Conservation (phyloP, 352 stramenopile species). For the Globisporangium nodosum region DNA sequence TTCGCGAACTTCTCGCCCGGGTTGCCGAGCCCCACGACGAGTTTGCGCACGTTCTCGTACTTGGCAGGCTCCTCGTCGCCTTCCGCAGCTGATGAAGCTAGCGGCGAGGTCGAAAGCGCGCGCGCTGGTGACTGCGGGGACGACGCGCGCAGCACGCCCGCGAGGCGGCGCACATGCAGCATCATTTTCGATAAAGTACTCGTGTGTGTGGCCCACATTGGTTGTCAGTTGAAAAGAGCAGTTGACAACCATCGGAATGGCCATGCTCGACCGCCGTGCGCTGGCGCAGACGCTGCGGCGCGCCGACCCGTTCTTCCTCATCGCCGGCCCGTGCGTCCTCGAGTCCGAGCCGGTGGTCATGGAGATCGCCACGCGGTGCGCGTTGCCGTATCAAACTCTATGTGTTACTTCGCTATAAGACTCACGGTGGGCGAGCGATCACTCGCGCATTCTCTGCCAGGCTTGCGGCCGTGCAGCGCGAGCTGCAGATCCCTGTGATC, state of each 20-base stretch:
- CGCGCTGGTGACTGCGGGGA: background rate
- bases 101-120: background rate
- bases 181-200: background rate
- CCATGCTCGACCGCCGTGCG: constrained; percentile 34
- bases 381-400: background rate
- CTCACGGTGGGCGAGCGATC: background rate
- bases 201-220: background rate
- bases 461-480: constrained; percentile 40
- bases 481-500: constrained; percentile 69
- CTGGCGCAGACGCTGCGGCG: constrained; percentile 48
- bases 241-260: background rate
- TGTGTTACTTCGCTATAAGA: too few species aligned
- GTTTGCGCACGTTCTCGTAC: constrained; percentile 71
- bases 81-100: background rate
- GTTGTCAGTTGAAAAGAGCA: constrained; percentile 8
- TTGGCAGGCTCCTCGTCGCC: constrained; percentile 13
- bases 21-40: constrained; percentile 83
- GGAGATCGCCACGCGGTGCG: constrained; percentile 58
- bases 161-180: background rate
- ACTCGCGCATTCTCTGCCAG: constrained; percentile 18
- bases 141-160: background rate
- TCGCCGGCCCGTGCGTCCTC: constrained; percentile 76
- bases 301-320: constrained; percentile 78
- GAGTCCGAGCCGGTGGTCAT: constrained; percentile 68
- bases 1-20: constrained; percentile 76